A percentile compares a stretch with the other conserved stretches of the same genome.
Conservation (phyloP, 768 basidiomycete genomes). For the Tubosaeta sp. region DNA sequence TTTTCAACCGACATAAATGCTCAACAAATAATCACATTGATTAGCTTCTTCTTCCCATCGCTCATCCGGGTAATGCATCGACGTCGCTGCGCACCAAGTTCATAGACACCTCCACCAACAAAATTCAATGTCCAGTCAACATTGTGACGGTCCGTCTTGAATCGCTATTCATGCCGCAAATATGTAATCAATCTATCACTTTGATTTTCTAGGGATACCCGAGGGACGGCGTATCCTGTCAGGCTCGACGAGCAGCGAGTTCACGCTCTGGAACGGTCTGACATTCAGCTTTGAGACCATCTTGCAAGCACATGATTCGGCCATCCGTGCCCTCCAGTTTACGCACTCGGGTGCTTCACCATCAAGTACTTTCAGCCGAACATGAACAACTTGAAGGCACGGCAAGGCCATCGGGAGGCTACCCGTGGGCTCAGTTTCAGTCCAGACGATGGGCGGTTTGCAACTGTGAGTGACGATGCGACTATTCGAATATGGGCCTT, state of each 20-base stretch:
- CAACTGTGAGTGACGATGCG: conserved; percentile 94
- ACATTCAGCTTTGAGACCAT: conserved; percentile 99
- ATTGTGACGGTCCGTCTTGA: conserved; percentile 74
- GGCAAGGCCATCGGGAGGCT: conserved; percentile 92
- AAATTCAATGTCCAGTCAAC: conserved; percentile 95
- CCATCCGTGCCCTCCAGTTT: conserved; percentile 86
- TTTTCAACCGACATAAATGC: conserved; percentile 18
- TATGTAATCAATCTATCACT: neutral
- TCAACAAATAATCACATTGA: conserved; percentile 24
- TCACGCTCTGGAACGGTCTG: conserved; percentile 97
- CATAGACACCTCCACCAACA: conserved; percentile 97
- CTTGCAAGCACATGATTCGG: conserved; percentile 95
- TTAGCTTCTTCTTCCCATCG: conserved; percentile 90
- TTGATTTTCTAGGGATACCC: conserved; percentile 79
- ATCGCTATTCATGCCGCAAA: neutral
- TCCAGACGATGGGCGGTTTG: conserved; percentile 88
- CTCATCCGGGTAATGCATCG: conserved; percentile 86
- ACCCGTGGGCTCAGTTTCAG: conserved; percentile 90
- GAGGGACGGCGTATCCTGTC: conserved; percentile 92
- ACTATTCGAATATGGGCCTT: conserved; percentile 95
- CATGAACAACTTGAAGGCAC: conserved; percentile 98
- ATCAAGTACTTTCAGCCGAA: conserved; percentile 99
- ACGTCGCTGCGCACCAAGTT: conserved; percentile 96
- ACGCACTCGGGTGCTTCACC: conserved; percentile 88
- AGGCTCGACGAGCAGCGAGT: conserved; percentile 95